Percentiles rank a stretch among this genome's conserved stretches.
Conservation (phyloP, 768 basidiomycete genomes). For the Rickenella mellea region DNA sequence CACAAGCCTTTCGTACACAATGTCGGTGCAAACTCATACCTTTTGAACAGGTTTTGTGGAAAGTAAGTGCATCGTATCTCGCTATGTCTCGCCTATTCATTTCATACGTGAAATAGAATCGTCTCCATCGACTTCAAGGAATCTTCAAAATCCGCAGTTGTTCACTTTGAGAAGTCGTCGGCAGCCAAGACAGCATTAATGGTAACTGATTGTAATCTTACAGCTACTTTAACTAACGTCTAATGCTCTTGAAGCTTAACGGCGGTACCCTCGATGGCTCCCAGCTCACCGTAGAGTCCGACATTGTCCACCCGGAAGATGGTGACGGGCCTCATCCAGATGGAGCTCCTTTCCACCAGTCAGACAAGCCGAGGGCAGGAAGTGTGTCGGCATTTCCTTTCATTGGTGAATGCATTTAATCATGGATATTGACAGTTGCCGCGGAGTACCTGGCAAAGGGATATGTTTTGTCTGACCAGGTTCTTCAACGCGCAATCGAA, state of each 20-base stretch:
- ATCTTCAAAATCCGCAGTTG: conserved; percentile 42
- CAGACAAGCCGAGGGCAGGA: conserved; percentile 85
- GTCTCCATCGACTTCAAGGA: conserved; percentile 48
- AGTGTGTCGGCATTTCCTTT: conserved; percentile 34
- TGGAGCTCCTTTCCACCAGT: conserved; percentile 53
- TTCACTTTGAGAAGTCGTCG: conserved; percentile 76
- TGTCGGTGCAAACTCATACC: conserved; percentile 3
- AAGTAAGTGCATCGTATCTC: conserved; percentile 31
- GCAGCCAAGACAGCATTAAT: conserved; percentile 84
- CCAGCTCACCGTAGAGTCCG: conserved; percentile 62
- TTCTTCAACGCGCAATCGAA: conserved; percentile 74
- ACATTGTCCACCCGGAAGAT: conserved; percentile 45
- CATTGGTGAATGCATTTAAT: neutral
- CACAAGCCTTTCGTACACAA: neutral
- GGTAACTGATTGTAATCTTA: conserved; percentile 24
- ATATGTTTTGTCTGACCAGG: conserved; percentile 68
- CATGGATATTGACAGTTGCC: conserved; percentile 41
- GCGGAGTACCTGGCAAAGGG: conserved; percentile 93
- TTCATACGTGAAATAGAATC: conserved; percentile 37
- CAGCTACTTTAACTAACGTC: neutral
- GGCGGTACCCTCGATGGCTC: conserved; percentile 71
- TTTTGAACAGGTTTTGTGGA: conserved; percentile 83
- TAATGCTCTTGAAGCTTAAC: conserved; percentile 37
- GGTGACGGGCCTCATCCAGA: conserved; percentile 23
- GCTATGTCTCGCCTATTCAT: conserved; percentile 4